These are phyloP conservation scores for Curvularia hawaiiensis DNA, from an alignment of 2,329 filamentous ascomycete genomes.

Conservation along the genomic window DNA sequence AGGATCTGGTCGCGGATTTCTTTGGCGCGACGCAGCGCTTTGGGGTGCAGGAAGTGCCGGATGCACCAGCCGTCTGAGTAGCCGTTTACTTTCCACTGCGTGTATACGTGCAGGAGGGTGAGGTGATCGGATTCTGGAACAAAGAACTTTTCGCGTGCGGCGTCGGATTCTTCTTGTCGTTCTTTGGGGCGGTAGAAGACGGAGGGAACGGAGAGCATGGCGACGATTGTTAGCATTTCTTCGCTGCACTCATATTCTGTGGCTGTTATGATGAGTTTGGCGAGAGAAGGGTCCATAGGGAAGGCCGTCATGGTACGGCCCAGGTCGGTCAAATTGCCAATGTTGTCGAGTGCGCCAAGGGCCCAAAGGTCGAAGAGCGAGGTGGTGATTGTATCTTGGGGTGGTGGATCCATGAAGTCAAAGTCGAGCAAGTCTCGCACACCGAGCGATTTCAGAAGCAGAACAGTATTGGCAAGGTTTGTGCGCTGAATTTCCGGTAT, in stretches of 20 bases:
- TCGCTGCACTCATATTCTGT: conserved; percentile 91
- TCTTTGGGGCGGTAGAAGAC: conserved; percentile 98
- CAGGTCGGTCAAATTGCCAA: conserved; percentile 86
- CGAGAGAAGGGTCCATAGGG: conserved; percentile 95
- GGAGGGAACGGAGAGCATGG: conserved; percentile 94
- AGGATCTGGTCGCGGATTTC: conserved; percentile 93
- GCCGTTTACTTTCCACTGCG: conserved; percentile 91
- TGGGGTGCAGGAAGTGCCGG: conserved; percentile 93
- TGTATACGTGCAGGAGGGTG: conserved; percentile 93
- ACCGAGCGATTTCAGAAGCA: conserved; percentile 91
- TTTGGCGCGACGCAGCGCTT: conserved; percentile 86
- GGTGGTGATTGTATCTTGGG: conserved; percentile 96
- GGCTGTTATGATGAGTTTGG: conserved; percentile 91
- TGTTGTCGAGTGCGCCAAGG: conserved; percentile 87
- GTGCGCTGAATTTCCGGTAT: conserved; percentile 98
- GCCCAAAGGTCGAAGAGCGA: conserved; percentile 98
- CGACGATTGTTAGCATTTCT: conserved; percentile 97
- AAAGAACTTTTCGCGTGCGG: conserved; percentile 96
- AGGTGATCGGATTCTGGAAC: conserved; percentile 97
- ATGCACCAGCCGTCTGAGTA: conserved; percentile 91
- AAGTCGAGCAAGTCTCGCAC: conserved; percentile 95
- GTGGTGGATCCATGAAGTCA: conserved; percentile 98
- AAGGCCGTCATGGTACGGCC: conserved; percentile 96
- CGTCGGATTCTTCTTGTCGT: conserved; percentile 93
- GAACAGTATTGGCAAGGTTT: conserved; percentile 91